Percentiles rank a stretch among this genome's conserved stretches.
Evolutionary conservation across 768 basidiomycete species (phyloP).

Genomic region (Rhizopogon sp.): DNA sequence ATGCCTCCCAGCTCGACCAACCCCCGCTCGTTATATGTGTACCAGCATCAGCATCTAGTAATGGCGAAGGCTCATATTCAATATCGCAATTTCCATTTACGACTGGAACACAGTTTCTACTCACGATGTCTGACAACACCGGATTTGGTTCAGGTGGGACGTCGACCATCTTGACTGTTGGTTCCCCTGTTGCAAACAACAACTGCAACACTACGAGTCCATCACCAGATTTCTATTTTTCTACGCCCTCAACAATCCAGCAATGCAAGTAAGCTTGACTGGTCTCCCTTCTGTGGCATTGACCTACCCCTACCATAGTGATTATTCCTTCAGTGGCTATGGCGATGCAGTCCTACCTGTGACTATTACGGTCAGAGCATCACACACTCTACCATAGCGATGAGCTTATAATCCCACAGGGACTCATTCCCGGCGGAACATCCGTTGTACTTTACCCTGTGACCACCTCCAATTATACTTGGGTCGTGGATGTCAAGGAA

Average conservation of each 20-base stretch:
- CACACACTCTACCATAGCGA: background rate
- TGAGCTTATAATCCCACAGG: conserved; percentile 30
- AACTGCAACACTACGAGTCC: conserved; percentile 47
- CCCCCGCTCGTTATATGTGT: conserved; percentile 51
- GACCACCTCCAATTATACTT: conserved; percentile 33
- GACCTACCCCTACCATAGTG: conserved; percentile 24
- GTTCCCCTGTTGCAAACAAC: conserved; percentile 31
- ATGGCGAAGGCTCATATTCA: conserved; percentile 50
- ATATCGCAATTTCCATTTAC: conserved; percentile 37
- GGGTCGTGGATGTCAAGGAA: conserved; percentile 51
- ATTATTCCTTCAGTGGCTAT: conserved; percentile 43
- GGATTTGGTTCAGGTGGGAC: conserved; percentile 67
- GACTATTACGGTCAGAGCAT: conserved; percentile 41
- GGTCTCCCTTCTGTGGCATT: background rate
- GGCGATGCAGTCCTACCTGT: conserved; percentile 44
- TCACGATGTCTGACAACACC: conserved; percentile 68
- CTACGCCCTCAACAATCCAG: conserved; percentile 44
- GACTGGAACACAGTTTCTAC: conserved; percentile 36
- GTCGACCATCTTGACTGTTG: conserved; percentile 44
- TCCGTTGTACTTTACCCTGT: conserved; percentile 38
- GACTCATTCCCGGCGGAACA: conserved; percentile 59
- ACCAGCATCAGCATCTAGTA: conserved; percentile 45
- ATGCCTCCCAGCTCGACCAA: conserved; percentile 38
- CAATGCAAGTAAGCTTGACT: conserved; percentile 51
- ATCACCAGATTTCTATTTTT: conserved; percentile 39